Base-by-base conservation (phyloP, 345 rosid genomes). In the Odontarrhena argentea region DNA sequence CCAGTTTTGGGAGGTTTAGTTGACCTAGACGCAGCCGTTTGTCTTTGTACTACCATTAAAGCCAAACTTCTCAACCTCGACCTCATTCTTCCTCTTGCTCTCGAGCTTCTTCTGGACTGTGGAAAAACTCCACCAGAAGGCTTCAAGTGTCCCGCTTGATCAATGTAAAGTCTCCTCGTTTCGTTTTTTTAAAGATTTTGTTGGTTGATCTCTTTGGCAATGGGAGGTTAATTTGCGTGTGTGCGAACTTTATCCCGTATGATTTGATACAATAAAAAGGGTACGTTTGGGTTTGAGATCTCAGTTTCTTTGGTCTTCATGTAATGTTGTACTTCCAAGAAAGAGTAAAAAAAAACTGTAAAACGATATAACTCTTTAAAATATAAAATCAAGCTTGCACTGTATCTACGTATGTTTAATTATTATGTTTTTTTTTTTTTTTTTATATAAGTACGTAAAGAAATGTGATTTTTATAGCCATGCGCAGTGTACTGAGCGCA, bases 31-130 rank as follows among this genome's bases (percentile, higher is more conserved):
- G 97, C 97, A 4, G 97, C 98, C 0, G 15, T 93, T 10, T 93
- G 98, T 67, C 88, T 93, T 13, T 93, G 97, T 79, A 90, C 95
- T 55, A 82, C 94, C 60, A 88, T 93, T 55, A 90, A 67, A 48
- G 82, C 65, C 30, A 93, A 93, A 80, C 96, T 93, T 71, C 80
- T 93, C 3, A 93, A 88, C 55, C 34, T 93, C 49, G 79, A 76
- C 51, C 46, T 90, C 38, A 38, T 93, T 2, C 10, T 90, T 1
- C 98, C 98, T 18, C 68, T 93, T 63, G 98, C 97, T 64, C 98
- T 93, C 60, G 74, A 86, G 59, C 82, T 93, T 34, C 97, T 93
- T 36, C 6, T 93, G 9, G 83, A 85, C 51, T 93, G 98, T 73
- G 98, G 98, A 26, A 90, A 88, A 69, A 75, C 73, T 42, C 89